phyloP scores from a whole-genome alignment of 169 alveolate genomes.

The Plasmodium blacklocki region DNA sequence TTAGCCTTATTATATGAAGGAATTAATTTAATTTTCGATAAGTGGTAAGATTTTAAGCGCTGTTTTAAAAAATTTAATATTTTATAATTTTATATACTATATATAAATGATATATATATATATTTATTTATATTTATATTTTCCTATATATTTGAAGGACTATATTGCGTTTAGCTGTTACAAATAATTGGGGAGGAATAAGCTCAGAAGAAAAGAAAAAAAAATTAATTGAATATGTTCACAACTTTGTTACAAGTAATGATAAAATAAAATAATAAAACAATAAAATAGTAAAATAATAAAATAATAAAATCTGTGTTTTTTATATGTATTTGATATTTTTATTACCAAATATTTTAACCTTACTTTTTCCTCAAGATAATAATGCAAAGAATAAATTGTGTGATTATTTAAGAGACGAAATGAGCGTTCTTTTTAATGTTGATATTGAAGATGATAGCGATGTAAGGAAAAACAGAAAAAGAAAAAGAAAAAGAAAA shows the following conservation, averaged over 20 bases:
- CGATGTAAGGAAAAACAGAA: constrained; percentile 30
- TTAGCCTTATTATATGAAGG: constrained; percentile 45
- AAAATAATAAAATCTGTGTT: neutral
- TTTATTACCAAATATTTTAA: neutral
- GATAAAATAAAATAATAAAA: neutral
- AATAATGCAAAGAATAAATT: constrained; percentile 28
- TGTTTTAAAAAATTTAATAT: neutral
- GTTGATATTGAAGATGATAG: constrained; percentile 72
- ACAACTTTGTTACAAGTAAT: constrained; percentile 32
- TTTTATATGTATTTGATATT: neutral
- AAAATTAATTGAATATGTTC: constrained; percentile 63
- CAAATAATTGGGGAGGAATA: constrained; percentile 72
- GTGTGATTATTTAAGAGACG: constrained; percentile 59
- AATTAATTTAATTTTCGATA: constrained; percentile 56
- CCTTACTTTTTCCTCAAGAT: constrained; percentile 17
- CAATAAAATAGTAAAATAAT: no score
- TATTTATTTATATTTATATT: constrained; percentile 1
- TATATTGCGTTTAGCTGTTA: constrained; percentile 54
- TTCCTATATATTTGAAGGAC: constrained; percentile 21
- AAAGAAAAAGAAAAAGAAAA: constrained; percentile 1
- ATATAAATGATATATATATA: neutral
- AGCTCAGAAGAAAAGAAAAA: constrained; percentile 58
- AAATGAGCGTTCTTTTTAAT: constrained; percentile 49
- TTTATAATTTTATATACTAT: neutral
- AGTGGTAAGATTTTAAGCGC: constrained; percentile 38